These are phyloP conservation scores for Aspergillus felis DNA, from an alignment of 2,329 filamentous ascomycete genomes.

Conservation along the genomic window DNA sequence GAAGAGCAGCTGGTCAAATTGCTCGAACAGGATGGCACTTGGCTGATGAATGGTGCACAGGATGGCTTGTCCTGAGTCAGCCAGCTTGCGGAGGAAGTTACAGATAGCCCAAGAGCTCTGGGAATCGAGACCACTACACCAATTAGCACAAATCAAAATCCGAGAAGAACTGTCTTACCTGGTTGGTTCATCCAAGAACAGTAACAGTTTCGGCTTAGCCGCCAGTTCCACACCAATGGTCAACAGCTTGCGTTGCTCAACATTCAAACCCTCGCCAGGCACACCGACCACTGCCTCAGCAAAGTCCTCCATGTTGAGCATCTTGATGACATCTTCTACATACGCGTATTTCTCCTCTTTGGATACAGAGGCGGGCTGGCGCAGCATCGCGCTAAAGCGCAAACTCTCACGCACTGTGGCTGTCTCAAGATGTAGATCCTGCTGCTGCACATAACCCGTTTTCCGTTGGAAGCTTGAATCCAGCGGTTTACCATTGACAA, in stretches of 20 bases:
- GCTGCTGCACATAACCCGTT: slow-evolving; percentile 65
- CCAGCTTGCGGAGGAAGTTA: slow-evolving; percentile 77
- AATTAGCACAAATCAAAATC: background rate
- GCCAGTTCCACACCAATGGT: slow-evolving; percentile 92
- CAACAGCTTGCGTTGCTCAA: slow-evolving; percentile 65
- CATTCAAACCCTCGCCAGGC: slow-evolving; percentile 68
- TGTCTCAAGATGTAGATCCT: slow-evolving; percentile 80
- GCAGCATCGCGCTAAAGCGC: slow-evolving; percentile 76
- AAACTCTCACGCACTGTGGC: slow-evolving; percentile 84
- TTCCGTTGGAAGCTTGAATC: slow-evolving; percentile 46
- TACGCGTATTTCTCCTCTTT: slow-evolving; percentile 74
- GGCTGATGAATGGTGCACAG: slow-evolving; percentile 94
- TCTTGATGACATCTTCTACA: slow-evolving; percentile 80
- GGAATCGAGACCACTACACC: slow-evolving; percentile 70
- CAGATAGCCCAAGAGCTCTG: slow-evolving; percentile 90
- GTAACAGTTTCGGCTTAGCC: slow-evolving; percentile 77
- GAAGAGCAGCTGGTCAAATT: slow-evolving; percentile 64
- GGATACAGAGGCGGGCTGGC: slow-evolving; percentile 71
- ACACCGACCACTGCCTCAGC: slow-evolving; percentile 85
- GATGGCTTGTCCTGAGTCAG: slow-evolving; percentile 80
- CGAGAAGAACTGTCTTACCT: slow-evolving; percentile 33
- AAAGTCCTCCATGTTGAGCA: slow-evolving; percentile 83
- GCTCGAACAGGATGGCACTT: slow-evolving; percentile 83
- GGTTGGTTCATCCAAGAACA: slow-evolving; percentile 90
- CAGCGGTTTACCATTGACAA: slow-evolving; percentile 67